A percentile compares a stretch with the other conserved stretches of the same genome.
phyloP scores from a whole-genome alignment of 805 yeast genomes.

The Debaryomyces tyrocola region DNA sequence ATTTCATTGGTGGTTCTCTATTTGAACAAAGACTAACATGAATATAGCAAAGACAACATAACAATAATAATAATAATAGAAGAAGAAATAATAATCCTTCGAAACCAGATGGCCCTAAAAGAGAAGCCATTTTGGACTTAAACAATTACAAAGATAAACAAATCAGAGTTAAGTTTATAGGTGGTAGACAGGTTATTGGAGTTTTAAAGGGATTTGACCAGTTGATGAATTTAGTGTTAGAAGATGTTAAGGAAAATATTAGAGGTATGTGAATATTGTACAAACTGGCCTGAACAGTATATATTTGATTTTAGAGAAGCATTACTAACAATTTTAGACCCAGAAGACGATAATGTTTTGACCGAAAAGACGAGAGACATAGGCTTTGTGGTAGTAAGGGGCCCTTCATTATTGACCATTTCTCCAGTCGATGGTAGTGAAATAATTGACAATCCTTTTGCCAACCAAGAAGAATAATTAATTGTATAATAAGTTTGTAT shows the following conservation, averaged over 20 bases:
- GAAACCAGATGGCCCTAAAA: conserved; percentile 72
- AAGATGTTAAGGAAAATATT: conserved; percentile 65
- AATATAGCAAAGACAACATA: conserved; percentile 5
- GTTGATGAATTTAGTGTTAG: conserved; percentile 75
- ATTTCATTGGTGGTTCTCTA: too few relatives aligned
- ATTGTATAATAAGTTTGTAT: conserved; percentile 1
- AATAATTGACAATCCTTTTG: conserved; percentile 69
- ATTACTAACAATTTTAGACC: conserved; percentile 39
- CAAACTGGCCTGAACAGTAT: background rate
- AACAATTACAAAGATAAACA: conserved; percentile 70
- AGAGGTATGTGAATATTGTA: conserved; percentile 41
- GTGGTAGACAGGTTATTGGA: conserved; percentile 86
- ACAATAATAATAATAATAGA: conserved; percentile 13
- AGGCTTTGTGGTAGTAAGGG: conserved; percentile 83
- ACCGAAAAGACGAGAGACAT: conserved; percentile 62
- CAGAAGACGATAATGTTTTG: conserved; percentile 57
- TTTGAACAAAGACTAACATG: background rate
- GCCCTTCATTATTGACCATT: conserved; percentile 72
- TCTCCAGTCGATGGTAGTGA: conserved; percentile 76
- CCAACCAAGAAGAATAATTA: conserved; percentile 14
- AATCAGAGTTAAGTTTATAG: conserved; percentile 76
- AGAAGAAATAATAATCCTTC: conserved; percentile 11
- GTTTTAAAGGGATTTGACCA: conserved; percentile 80
- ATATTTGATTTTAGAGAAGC: too few relatives aligned
- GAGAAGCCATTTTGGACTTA: conserved; percentile 85